phyloP scores from a whole-genome alignment of 495 filamentous ascomycete species.

The Penicillium arizonense region DNA sequence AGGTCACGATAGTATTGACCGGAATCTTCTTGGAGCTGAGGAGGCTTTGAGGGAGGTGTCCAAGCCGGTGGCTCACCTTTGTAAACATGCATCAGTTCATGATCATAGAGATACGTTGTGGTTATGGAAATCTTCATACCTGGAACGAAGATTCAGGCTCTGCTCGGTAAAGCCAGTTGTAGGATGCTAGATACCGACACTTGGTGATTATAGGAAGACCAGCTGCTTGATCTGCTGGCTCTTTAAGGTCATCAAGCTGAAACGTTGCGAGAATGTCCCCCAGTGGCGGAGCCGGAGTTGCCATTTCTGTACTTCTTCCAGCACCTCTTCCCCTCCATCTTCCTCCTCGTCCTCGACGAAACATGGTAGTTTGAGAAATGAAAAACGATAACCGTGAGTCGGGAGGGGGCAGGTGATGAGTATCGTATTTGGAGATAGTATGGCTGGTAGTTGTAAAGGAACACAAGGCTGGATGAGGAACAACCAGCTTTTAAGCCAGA shows the following conservation, averaged over 20 bases:
- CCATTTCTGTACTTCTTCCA: background rate
- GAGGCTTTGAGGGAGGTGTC: slow-evolving; percentile 46
- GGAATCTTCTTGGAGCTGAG: slow-evolving; percentile 45
- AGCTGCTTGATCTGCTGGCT: background rate
- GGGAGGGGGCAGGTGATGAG: too few relatives aligned
- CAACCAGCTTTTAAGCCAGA: too few relatives aligned
- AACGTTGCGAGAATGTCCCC: slow-evolving; percentile 23
- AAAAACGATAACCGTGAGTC: too few relatives aligned
- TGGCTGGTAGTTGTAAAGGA: too few relatives aligned
- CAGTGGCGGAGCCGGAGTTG: slow-evolving; percentile 15
- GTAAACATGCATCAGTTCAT: background rate
- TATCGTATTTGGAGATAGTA: too few relatives aligned
- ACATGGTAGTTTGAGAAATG: background rate
- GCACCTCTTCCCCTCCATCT: background rate
- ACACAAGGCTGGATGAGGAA: too few relatives aligned
- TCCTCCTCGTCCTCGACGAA: background rate
- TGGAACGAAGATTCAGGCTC: slow-evolving; percentile 49
- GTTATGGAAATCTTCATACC: slow-evolving; percentile 32
- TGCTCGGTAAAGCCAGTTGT: slow-evolving; percentile 48
- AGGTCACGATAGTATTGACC: slow-evolving; percentile 58
- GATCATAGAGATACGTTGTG: background rate
- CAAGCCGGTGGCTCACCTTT: slow-evolving; percentile 58
- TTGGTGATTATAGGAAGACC: slow-evolving; percentile 18
- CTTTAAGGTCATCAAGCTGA: slow-evolving; percentile 13
- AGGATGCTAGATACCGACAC: slow-evolving; percentile 44